phyloP scores from a whole-genome alignment of 2,329 filamentous ascomycete genomes.

The Chaetomiaceae sp. region DNA sequence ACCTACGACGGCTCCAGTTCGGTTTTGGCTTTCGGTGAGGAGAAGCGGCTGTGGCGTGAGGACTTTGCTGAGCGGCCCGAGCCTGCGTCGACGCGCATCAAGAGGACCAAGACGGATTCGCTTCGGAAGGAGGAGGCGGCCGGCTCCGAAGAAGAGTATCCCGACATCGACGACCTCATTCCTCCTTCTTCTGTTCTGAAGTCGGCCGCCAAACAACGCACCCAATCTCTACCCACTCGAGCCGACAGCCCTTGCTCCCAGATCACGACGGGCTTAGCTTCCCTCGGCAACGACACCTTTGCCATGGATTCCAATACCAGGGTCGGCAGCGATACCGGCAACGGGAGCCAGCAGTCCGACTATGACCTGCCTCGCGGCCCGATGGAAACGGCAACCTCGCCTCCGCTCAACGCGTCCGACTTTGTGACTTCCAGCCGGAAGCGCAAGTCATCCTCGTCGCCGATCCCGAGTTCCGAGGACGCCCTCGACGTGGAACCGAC shows the following conservation, averaged over 20 bases:
- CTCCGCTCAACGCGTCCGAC: neutral
- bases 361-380: neutral
- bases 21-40: slow-evolving; percentile 33
- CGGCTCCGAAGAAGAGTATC: slow-evolving; percentile 44
- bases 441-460: slow-evolving; percentile 18
- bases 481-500: neutral
- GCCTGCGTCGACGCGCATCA: slow-evolving; percentile 37
- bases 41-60: slow-evolving; percentile 41
- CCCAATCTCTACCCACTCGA: neutral
- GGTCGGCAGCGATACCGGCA: neutral
- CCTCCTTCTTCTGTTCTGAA: slow-evolving; percentile 26
- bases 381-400: neutral
- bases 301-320: neutral
- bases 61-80: slow-evolving; percentile 38
- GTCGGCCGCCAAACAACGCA: slow-evolving; percentile 12
- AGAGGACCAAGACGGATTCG: slow-evolving; percentile 49
- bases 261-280: neutral
- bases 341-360: neutral
- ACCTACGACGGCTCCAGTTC: slow-evolving; percentile 27
- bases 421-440: slow-evolving; percentile 15
- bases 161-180: slow-evolving; percentile 46
- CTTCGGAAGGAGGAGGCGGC: slow-evolving; percentile 13
- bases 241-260: slow-evolving; percentile 12
- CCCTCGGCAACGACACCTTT: neutral
- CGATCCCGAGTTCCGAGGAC: slow-evolving; percentile 1